phyloP scores from a whole-genome alignment of 495 filamentous ascomycete genomes.

The Penicillium odoratum region DNA sequence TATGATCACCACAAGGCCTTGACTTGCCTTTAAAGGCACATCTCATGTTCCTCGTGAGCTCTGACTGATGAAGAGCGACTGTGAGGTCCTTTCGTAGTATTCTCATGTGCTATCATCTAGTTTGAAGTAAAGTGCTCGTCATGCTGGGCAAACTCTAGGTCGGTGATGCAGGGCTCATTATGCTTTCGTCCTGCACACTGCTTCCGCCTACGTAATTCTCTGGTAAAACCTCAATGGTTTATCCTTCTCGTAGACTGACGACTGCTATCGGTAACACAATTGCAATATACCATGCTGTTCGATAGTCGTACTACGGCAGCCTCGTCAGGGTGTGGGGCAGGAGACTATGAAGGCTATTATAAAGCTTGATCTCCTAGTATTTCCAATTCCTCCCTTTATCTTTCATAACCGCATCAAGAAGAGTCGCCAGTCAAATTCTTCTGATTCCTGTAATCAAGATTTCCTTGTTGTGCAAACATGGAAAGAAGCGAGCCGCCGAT shows the following conservation, averaged over 20 bases:
- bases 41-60: slow-evolving; percentile 3
- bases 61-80: slow-evolving; percentile 2
- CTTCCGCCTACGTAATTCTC: slow-evolving; percentile 1
- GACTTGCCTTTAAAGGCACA: neutral
- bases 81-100: slow-evolving; percentile 2
- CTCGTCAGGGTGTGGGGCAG: neutral
- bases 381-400: no score
- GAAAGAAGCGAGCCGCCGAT: no score
- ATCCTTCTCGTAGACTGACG: neutral
- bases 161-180: neutral
- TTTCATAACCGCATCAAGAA: no score
- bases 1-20: slow-evolving; percentile 2
- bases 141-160: no score
- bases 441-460: no score
- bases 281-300: slow-evolving; percentile 3
- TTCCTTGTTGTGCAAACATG: no score
- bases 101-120: neutral
- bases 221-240: neutral
- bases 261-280: neutral
- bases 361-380: no score
- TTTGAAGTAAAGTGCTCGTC: neutral
- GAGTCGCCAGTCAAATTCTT: no score
- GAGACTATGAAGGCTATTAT: no score
- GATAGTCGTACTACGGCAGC: neutral
- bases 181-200: neutral